Evolutionary conservation across 2,329 filamentous ascomycete species (phyloP).

Genomic region (Stachybotrys chartarum): DNA sequence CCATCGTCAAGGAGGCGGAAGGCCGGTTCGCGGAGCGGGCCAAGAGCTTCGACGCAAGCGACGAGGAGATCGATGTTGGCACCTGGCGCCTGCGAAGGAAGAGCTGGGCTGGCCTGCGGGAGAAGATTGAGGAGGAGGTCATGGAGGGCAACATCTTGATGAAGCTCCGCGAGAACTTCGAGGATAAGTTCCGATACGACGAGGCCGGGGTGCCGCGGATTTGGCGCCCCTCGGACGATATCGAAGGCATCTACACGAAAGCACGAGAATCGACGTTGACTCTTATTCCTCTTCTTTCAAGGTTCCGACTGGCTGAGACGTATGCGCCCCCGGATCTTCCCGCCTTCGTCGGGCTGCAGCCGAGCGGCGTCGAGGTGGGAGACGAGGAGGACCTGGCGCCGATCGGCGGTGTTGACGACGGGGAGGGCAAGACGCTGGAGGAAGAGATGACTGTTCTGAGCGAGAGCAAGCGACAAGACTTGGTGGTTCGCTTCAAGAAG

Average conservation of each 20-base stretch:
- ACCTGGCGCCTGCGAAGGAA: slow-evolving; percentile 89
- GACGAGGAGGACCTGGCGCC: slow-evolving; percentile 86
- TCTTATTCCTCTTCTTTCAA: slow-evolving; percentile 80
- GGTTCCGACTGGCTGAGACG: slow-evolving; percentile 72
- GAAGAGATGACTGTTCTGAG: slow-evolving; percentile 95
- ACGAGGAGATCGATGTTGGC: slow-evolving; percentile 86
- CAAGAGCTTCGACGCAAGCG: slow-evolving; percentile 85
- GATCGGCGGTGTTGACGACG: slow-evolving; percentile 90
- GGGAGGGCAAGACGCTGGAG: slow-evolving; percentile 87
- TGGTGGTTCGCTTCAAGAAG: slow-evolving; percentile 95
- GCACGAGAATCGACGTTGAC: slow-evolving; percentile 88
- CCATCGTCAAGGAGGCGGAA: slow-evolving; percentile 80
- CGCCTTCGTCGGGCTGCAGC: slow-evolving; percentile 74
- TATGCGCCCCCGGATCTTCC: slow-evolving; percentile 74
- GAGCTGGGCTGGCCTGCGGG: slow-evolving; percentile 84
- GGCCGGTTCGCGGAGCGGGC: slow-evolving; percentile 79
- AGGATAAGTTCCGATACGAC: slow-evolving; percentile 98
- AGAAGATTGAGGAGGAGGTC: slow-evolving; percentile 93
- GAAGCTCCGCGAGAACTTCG: slow-evolving; percentile 96
- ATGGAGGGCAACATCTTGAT: slow-evolving; percentile 95
- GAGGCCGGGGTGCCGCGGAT: slow-evolving; percentile 90
- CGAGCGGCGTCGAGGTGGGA: slow-evolving; percentile 64
- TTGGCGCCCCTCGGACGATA: slow-evolving; percentile 94
- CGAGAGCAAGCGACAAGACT: slow-evolving; percentile 83
- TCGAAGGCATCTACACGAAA: slow-evolving; percentile 88